These are phyloP conservation scores for Candida adriatica DNA, from an alignment of 805 yeast genomes.

Conservation along the genomic window DNA sequence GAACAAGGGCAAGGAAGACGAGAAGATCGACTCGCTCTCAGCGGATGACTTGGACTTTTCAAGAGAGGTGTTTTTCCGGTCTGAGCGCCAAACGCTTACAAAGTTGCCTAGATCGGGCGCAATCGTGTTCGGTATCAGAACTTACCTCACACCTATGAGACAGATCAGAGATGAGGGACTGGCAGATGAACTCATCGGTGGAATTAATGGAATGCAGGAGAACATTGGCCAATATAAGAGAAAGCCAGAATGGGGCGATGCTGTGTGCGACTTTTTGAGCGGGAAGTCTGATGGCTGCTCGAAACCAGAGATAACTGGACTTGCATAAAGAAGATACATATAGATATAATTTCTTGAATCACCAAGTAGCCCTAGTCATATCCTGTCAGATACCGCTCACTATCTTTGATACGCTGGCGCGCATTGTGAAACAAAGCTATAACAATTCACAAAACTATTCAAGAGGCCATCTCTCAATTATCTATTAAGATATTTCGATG, in stretches of 20 bases:
- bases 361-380: no score
- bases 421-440: no score
- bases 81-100: conserved; percentile 53
- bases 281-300: conserved; percentile 19
- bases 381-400: no score
- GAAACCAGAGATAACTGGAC: neutral
- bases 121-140: conserved; percentile 46
- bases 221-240: conserved; percentile 56
- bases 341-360: no score
- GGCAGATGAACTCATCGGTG: conserved; percentile 48
- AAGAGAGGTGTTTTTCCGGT: conserved; percentile 45
- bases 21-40: conserved; percentile 26
- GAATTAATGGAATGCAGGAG: conserved; percentile 57
- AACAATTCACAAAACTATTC: no score
- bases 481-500: no score
- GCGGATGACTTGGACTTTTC: conserved; percentile 28
- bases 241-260: conserved; percentile 62
- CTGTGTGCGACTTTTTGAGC: conserved; percentile 39
- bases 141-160: conserved; percentile 48
- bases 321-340: neutral
- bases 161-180: conserved; percentile 39
- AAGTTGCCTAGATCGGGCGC: conserved; percentile 43
- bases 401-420: no score
- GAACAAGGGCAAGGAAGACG: conserved; percentile 31
- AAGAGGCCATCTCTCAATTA: no score